phyloP scores from a whole-genome alignment of 805 yeast species.

The Kodamaea leandrae region DNA sequence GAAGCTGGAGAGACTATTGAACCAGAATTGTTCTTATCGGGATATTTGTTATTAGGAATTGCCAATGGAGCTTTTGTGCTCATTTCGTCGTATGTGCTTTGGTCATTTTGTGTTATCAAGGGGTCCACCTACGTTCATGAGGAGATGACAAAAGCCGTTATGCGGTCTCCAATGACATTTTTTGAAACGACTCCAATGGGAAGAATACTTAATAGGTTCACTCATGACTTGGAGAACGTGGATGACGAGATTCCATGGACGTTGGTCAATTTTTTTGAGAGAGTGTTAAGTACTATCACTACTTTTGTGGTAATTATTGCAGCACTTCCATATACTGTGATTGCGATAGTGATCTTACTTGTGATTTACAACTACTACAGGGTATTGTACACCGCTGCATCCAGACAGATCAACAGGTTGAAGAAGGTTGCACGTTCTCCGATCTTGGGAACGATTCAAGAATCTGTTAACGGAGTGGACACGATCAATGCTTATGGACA shows the following conservation, averaged over 20 bases:
- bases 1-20: too few species aligned
- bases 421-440: slow-evolving; percentile 71
- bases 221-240: slow-evolving; percentile 57
- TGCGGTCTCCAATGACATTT: slow-evolving; percentile 61
- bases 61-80: slow-evolving; percentile 49
- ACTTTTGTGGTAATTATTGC: slow-evolving; percentile 52
- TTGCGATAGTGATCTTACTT: slow-evolving; percentile 46
- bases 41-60: slow-evolving; percentile 57
- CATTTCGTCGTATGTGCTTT: slow-evolving; percentile 45
- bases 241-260: slow-evolving; percentile 56
- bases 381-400: slow-evolving; percentile 59
- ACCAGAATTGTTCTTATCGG: slow-evolving; percentile 47
- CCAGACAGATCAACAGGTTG: slow-evolving; percentile 77
- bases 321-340: slow-evolving; percentile 53
- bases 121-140: slow-evolving; percentile 58
- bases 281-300: slow-evolving; percentile 43
- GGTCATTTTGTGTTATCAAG: slow-evolving; percentile 52
- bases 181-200: slow-evolving; percentile 72
- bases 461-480: slow-evolving; percentile 70
- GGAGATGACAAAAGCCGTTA: slow-evolving; percentile 51
- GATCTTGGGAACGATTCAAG: slow-evolving; percentile 78
- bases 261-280: slow-evolving; percentile 46
- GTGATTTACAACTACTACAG: slow-evolving; percentile 69
- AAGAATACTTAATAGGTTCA: slow-evolving; percentile 60
- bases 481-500: slow-evolving; percentile 78